Base-by-base conservation (phyloP, 2,329 filamentous ascomycete species). In the Cucurbitaria berberidis region DNA sequence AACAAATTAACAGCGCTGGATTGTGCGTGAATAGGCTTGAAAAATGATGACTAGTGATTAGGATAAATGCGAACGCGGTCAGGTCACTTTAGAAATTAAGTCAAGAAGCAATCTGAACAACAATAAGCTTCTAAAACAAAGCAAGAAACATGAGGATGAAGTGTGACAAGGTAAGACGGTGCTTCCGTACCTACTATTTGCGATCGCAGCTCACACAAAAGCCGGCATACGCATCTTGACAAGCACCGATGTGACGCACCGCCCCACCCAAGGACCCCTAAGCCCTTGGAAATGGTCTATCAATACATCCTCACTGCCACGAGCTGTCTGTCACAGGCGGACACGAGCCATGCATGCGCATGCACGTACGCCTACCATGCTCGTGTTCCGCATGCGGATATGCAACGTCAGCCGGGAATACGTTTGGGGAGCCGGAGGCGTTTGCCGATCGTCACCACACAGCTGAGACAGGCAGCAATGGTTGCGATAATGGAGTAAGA, bases 351-450 rank as follows among this genome's bases (percentile, higher is more conserved):
- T 49, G 47, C 30, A 44, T 43, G 39, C 16, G 36, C 36, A 13
- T 43, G 39, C 41, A 34, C 21, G 41, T 16, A 38, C 21, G 45
- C 35, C 24, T 47, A 39, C 35, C 22, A 24, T 41, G 1, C 38
- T 44, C 30, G 45, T 43, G 36, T 36, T 44, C 11, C n/a, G 16
- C 29, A n/a, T 16, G 29, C 18, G 16, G 30, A 35, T 30, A 36
- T 47, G 29, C 26, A 24, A 48, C 34, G 45, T 45, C 51, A 48
- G 30, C 34, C 45, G 45, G 51, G 39, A 42, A 53, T 32, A 24
- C 3, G 8, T 26, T 21, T 29, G 51, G 51, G 45, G 51, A 53
- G 51, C 51, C 51, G 51, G 35, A 34, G 51, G 36, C 27, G 36
- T 13, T 21, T n/a, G 49, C 45, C 21, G 44, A 49, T 42, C 44